These are phyloP conservation scores for Withania somnifera DNA, from an alignment of 305 asterid genomes.

Conservation along the genomic window DNA sequence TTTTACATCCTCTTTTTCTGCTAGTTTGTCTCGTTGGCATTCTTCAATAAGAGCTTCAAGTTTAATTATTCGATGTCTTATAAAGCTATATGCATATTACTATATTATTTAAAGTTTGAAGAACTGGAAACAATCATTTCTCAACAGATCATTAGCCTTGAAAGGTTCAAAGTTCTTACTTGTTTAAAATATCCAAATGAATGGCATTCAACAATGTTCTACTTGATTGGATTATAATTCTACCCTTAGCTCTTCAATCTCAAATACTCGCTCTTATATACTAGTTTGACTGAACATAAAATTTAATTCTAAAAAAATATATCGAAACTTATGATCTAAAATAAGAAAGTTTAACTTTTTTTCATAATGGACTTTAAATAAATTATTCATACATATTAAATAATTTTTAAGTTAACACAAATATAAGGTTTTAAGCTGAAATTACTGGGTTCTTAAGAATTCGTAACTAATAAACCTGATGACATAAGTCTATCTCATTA, in stretches of 20 bases:
- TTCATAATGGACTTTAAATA: neutral
- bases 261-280: neutral
- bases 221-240: neutral
- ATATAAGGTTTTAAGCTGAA: too few species aligned
- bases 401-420: too few species aligned
- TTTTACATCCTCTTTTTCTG: neutral
- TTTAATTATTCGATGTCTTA: neutral
- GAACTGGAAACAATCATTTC: neutral
- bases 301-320: neutral
- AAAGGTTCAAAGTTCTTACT: neutral
- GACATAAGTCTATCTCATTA: too few species aligned
- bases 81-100: neutral
- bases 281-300: neutral
- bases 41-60: neutral
- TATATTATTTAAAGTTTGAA: neutral
- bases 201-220: neutral
- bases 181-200: neutral
- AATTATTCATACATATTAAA: neutral
- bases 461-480: too few species aligned
- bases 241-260: neutral
- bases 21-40: neutral
- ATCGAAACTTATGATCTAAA: neutral
- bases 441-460: too few species aligned
- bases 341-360: too few species aligned
- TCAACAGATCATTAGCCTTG: conserved; percentile 1